Percentiles rank a stretch among this genome's conserved stretches.
These are phyloP conservation scores for Lactifluus echinatus DNA, from an alignment of 768 basidiomycete genomes.

Conservation along the genomic window DNA sequence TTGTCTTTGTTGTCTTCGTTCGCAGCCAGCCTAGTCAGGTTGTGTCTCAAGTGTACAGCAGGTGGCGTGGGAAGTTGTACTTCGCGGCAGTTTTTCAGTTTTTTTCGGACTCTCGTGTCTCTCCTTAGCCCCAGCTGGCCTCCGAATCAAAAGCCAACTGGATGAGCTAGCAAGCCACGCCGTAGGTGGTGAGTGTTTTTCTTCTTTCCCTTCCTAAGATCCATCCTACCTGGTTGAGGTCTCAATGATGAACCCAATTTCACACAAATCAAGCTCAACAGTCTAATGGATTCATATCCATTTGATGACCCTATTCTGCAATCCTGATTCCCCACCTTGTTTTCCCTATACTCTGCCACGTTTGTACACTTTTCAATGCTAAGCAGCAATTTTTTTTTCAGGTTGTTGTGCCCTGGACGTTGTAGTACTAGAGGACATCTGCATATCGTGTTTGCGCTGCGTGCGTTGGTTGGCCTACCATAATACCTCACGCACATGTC, in stretches of 20 bases:
- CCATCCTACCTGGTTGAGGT: neutral
- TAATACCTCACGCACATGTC: no score
- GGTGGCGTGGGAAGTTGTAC: no score
- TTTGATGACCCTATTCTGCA: conserved; percentile 36
- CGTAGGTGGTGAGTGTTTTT: neutral
- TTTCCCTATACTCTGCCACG: neutral
- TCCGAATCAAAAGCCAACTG: no score
- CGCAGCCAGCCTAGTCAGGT: no score
- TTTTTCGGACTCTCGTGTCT: no score
- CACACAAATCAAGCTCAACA: conserved; percentile 42
- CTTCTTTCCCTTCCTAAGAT: neutral
- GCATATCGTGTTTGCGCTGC: no score
- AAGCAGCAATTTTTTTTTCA: neutral
- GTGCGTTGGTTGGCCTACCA: no score
- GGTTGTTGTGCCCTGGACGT: neutral
- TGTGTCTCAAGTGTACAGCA: no score
- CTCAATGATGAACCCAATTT: conserved; percentile 31
- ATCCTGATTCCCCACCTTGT: conserved; percentile 30
- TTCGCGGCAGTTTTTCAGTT: no score
- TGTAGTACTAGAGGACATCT: no score
- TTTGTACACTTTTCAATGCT: neutral
- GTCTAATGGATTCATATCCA: conserved; percentile 36
- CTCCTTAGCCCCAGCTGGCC: no score
- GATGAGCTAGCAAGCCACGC: neutral
- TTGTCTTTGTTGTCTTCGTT: no score